These are phyloP conservation scores for Fusarium gaditjirri DNA, from an alignment of 2,329 filamentous ascomycete genomes.

Conservation along the genomic window DNA sequence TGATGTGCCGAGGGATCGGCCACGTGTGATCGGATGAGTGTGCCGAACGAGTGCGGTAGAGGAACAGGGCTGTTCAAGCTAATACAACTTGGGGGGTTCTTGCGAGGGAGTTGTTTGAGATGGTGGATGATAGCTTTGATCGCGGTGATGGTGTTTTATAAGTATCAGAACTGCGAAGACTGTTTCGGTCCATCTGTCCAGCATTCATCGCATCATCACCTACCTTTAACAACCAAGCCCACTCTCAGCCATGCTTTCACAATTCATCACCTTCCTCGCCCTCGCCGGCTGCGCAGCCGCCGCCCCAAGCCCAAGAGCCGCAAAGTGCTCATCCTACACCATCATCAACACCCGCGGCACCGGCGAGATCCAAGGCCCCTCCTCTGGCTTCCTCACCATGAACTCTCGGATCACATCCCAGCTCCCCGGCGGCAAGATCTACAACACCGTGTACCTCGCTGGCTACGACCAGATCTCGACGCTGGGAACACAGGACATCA, in stretches of 20 bases:
- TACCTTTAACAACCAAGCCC: too few species aligned
- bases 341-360: conserved; percentile 26
- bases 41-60: not conserved
- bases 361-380: not conserved
- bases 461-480: conserved; percentile 5
- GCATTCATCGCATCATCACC: not conserved
- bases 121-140: not conserved
- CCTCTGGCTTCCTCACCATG: conserved; percentile 18
- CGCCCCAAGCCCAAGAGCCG: not conserved
- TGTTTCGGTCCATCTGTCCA: too few species aligned
- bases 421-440: conserved; percentile 6
- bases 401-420: conserved; percentile 10
- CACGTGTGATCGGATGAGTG: not conserved
- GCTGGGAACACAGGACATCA: not conserved
- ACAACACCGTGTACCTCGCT: conserved; percentile 19
- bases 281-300: not conserved
- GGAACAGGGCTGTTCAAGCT: not conserved
- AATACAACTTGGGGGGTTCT: not conserved
- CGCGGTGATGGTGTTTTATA: not conserved
- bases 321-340: conserved; percentile 12
- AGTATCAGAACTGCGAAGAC: not conserved
- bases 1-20: not conserved
- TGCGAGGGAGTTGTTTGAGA: not conserved
- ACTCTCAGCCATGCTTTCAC: not conserved
- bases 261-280: not conserved